phyloP scores from a whole-genome alignment of 352 stramenopile species.

The Globisporangium megalacanthum region DNA sequence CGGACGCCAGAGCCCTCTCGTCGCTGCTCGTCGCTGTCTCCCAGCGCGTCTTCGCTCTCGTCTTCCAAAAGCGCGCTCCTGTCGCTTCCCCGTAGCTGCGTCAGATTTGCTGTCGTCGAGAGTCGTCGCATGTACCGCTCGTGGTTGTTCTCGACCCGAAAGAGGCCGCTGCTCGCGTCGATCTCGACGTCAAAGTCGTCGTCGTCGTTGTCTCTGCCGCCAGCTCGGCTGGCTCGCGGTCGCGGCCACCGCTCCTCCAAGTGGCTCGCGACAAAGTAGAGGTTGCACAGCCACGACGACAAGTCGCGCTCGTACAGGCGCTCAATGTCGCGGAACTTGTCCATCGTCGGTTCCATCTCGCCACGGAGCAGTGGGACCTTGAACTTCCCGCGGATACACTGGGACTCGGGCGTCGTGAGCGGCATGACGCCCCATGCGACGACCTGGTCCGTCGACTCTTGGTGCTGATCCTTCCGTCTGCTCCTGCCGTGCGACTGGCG shows the following conservation, averaged over 20 bases:
- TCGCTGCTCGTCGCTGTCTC: background rate
- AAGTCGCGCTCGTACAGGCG: constrained; percentile 62
- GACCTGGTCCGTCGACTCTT: constrained; percentile 38
- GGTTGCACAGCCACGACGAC: constrained; percentile 84
- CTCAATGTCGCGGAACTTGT: constrained; percentile 72
- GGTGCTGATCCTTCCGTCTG: background rate
- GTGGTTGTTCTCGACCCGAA: constrained; percentile 33
- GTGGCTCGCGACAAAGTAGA: constrained; percentile 79
- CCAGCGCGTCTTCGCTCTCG: background rate
- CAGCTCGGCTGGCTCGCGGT: background rate
- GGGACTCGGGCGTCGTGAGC: constrained; percentile 54
- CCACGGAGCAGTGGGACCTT: constrained; percentile 80
- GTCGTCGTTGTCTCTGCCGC: background rate
- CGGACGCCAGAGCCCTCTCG: background rate
- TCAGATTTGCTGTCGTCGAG: constrained; percentile 10
- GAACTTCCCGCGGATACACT: constrained; percentile 69
- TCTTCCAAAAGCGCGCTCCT: constrained; percentile 1
- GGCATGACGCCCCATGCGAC: constrained; percentile 85
- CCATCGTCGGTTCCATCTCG: constrained; percentile 78
- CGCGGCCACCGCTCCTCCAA: constrained; percentile 25
- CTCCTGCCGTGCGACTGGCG: background rate
- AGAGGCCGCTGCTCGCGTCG: constrained; percentile 34
- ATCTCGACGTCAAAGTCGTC: constrained; percentile 42
- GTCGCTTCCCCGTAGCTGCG: background rate
- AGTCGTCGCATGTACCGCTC: constrained; percentile 38